These are phyloP conservation scores for Aristolochia californica DNA, from an alignment of 164 flowering plant genomes.

Conservation along the genomic window DNA sequence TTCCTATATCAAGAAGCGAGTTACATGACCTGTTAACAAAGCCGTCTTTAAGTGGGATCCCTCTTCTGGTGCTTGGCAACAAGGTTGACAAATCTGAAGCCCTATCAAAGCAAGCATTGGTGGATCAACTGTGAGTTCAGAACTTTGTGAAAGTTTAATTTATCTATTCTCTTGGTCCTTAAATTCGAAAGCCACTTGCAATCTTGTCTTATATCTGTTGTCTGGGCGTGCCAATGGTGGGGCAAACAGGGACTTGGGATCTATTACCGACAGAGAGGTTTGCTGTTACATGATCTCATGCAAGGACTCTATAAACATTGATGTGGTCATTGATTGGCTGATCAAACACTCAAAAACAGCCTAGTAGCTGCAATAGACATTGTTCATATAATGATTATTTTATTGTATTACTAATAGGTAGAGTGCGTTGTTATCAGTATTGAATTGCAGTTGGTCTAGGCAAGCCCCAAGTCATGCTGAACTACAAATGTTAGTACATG, in stretches of 20 bases:
- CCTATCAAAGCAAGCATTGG: constrained; percentile 47
- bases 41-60: constrained; percentile 61
- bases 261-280: constrained; percentile 39
- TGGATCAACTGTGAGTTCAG: constrained; percentile 44
- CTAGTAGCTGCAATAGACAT: no score
- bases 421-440: no score
- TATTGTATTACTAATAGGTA: no score
- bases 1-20: constrained; percentile 55
- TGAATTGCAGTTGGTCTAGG: no score
- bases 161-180: no score
- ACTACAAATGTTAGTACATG: no score
- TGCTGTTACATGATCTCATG: constrained; percentile 54
- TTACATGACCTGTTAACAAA: constrained; percentile 74
- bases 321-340: constrained; percentile 45
- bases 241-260: constrained; percentile 33
- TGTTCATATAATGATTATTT: no score
- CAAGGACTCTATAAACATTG: constrained; percentile 52
- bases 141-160: no score
- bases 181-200: no score
- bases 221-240: not conserved
- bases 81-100: constrained; percentile 72
- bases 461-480: no score
- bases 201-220: no score
- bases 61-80: constrained; percentile 72
- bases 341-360: constrained; percentile 40